Base-by-base conservation (phyloP, 2,329 filamentous ascomycete genomes). In the Hymenoscyphus infarciens region DNA sequence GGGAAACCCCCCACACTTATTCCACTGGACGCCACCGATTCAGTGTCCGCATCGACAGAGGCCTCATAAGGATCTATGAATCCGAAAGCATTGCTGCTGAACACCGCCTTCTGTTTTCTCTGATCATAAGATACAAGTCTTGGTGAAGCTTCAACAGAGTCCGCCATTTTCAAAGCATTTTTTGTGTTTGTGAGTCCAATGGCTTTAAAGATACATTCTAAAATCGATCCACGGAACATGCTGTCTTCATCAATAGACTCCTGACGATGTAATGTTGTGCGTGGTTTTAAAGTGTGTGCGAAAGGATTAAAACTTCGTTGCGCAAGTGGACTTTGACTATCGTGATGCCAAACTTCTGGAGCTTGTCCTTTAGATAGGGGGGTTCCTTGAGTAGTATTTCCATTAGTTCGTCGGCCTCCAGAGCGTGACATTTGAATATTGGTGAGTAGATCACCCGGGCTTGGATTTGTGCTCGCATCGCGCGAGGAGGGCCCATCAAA, bases 131-230 rank as follows among this genome's bases (percentile, higher is more conserved):
- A 96, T 0, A 93, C 83, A 5, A 98, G 80, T 35, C 88, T 85
- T 1, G 95, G 95, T 1, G 95, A 98, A 8, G 86, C 89, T 68
- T 97, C 93, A 0, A 87, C 87, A 0, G 95, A 97, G 57, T 87
- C 87, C 0, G 83, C 79, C 68, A 89, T 90, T 56, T 84, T 83
- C 0, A 89, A 80, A 0, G 83, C 81, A 63, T 87, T 85, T 39
- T 87, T 87, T 2, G 82, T 83, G 35, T 87, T 86, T 22, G 87
- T 89, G 61, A 99, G 78, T 0, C 95, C 95, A 64, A 99, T 89
- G 0, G 92, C 90, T 73, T 94, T 97, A 77, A 97, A 94, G 79
- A 99, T 96, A 73, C 95, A 98, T 69, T 97, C 92, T 25, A 98
- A 78, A 16, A 99, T 92, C 0, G 92, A 96, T 63, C 92, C 88